Evolutionary conservation across 768 basidiomycete genomes (phyloP), one percentile per base, ranked within the genome.

Genomic region (Rhodotorula taiwanensis): DNA sequence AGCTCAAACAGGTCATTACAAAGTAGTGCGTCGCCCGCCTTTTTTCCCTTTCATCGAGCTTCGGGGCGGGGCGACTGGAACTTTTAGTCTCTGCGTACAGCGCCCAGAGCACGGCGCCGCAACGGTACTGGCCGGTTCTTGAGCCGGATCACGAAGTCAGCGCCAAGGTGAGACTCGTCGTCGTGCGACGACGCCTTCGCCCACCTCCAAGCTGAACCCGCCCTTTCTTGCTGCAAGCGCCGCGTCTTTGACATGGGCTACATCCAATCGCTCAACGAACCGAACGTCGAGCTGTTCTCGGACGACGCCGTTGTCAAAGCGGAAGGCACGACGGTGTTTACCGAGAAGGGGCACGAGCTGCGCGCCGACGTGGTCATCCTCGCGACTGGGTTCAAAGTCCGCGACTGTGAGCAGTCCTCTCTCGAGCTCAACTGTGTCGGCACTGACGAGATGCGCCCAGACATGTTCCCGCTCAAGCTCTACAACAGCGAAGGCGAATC

Each of bases 331-430:
- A 58, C 55, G 9, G 54, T 73, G 39, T 50, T 30, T 10, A 67
- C 67, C 6, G 28, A 55, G 3, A 47, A 45, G n/a, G 58, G 62
- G 23, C 51, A 44, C 23, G 30, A 53, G 5, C 41, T 70, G 39
- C 52, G 53, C 10, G 71, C 71, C 13, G 73, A 74, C 44, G 58
- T 70, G 1, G 47, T 74, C 39, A 62, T 72, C 14, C 58, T 70
- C 20, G 58, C 67, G 4, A 71, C 65, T 7, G 67, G 67, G 0
- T 69, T 69, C 63, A 58, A 56, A 30, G 60, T 59, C 25, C 52
- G 33, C 2, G 63, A 69, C 25, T 69, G 50, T 58, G 36, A 28
- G 54, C 45, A 30, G 7, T 44, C 16, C 36, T n/a, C n/a, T n/a
- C n/a, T n/a, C n/a, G n/a, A n/a, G n/a, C n/a, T n/a, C n/a, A n/a